Evolutionary conservation across 345 rosid species (phyloP), one percentile per base, ranked within the genome.

Genomic region (Pseudoturritis turrita): DNA sequence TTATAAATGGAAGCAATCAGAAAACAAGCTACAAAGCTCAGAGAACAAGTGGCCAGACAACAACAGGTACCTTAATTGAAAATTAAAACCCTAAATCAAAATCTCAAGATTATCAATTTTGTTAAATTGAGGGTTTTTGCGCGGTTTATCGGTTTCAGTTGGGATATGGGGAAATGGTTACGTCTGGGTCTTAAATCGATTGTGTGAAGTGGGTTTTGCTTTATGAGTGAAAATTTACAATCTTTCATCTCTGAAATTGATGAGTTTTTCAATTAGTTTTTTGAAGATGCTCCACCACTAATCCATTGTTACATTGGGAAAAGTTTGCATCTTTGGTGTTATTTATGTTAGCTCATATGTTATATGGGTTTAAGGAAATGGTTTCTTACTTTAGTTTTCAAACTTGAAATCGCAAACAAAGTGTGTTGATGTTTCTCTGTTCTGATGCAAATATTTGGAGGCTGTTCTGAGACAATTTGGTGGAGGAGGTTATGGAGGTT

Each of bases 381-480:
- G 23, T n/a, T 44, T 36, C 4, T 28, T 12, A 41, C 18, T 71
- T 59, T 51, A 35, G 12, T 28, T 1, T 25, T 25, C 3, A 62
- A 26, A n/a, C n/a, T n/a, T n/a, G 39, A 43, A 10, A 31, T 5
- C 9, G 63, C 7, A 33, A 33, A 41, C 49, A 41, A 18, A 3
- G 28, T 70, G 29, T 62, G 62, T 60, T 56, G 25, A 63, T 57
- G 17, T 64, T n/a, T 66, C 68, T 33, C 53, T 62, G 17, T 72
- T 50, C 0, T 71, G 2, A 14, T 62, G 13, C 11, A n/a, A 64
- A 64, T 23, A 69, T 40, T 60, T 70, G 47, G 63, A 93, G 98
- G 98, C 98, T 77, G 98, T 93, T 72, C 59, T 87, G 76, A 93
- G 89, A 78, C 97, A 93, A 76, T 92, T 92, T 75, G 96, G 96